Evolutionary conservation across 2,329 filamentous ascomycete species (phyloP), one percentile per base, ranked within the genome.

Genomic region (Monosporascus sp.): DNA sequence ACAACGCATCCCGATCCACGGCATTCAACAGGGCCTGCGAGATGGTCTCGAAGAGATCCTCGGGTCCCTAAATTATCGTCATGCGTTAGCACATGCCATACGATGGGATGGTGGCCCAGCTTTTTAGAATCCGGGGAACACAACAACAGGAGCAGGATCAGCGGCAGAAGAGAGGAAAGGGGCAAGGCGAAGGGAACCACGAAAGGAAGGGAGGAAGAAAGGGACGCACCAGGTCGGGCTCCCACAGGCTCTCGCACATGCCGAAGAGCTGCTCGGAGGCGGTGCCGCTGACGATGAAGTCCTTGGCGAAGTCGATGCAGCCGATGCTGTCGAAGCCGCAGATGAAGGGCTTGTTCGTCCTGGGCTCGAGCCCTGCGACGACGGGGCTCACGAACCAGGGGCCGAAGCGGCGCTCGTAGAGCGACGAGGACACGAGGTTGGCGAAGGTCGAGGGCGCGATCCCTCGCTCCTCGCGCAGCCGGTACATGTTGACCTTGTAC

Each of bases 401-500:
- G 43, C 94, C 94, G 74, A 99, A 99, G 65, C 94, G 86, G 68
- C 84, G 85, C 85, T 99, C 94, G 78, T 99, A 99, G 68, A 99
- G 82, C 63, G 85, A 89, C 63, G 84, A 90, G 67, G 85, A 89
- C 66, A 99, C 92, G 62, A 99, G 85, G 79, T 99, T 97, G 73
- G 94, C 92, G 76, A 99, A 91, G 55, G 94, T 99, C 72, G 89
- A 84, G 46, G 94, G 94, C 52, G 89, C 87, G 74, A 99, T 97
- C 79, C 91, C 83, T 70, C 94, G 91, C 81, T 99, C 94, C 81
- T 99, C 94, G 68, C 94, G 90, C 68, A 99, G 85, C 61, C 94
- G 89, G 84, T 99, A 99, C 89, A 99, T 95, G 84, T 99, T 99
- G 74, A 96, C 91, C 82, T 99, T 99, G 86, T 96, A 97, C 70